Conservation (phyloP, 2,329 filamentous ascomycete species). For the Tolypocladium cylindrosporum region DNA sequence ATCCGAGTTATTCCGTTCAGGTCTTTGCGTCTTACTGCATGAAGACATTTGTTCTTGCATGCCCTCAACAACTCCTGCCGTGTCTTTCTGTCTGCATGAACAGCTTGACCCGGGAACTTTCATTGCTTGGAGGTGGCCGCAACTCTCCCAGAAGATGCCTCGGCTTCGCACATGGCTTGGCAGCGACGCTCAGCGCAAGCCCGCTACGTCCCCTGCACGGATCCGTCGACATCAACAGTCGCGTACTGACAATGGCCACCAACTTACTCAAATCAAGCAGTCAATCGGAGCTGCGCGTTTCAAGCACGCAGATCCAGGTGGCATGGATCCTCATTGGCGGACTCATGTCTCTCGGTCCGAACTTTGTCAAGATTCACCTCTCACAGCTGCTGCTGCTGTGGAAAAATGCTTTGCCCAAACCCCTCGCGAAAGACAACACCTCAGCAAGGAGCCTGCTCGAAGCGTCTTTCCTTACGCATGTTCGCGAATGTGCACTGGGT, state of each 20-base stretch:
- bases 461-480: slow-evolving; percentile 85
- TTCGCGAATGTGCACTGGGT: slow-evolving; percentile 86
- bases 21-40: slow-evolving; percentile 80
- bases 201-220: slow-evolving; percentile 83
- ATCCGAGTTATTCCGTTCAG: slow-evolving; percentile 94
- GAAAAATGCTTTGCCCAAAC: slow-evolving; percentile 95
- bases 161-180: slow-evolving; percentile 84
- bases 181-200: slow-evolving; percentile 83
- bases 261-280: slow-evolving; percentile 86
- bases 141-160: slow-evolving; percentile 77
- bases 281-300: slow-evolving; percentile 80
- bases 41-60: slow-evolving; percentile 79
- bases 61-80: slow-evolving; percentile 81
- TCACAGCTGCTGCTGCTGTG: slow-evolving; percentile 87
- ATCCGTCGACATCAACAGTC: slow-evolving; percentile 89
- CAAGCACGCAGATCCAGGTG: slow-evolving; percentile 91
- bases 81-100: slow-evolving; percentile 96
- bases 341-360: slow-evolving; percentile 90
- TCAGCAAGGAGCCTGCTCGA: slow-evolving; percentile 76
- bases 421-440: slow-evolving; percentile 85
- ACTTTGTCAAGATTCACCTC: slow-evolving; percentile 97
- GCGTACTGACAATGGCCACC: slow-evolving; percentile 83
- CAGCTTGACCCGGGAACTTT: slow-evolving; percentile 78
- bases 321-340: slow-evolving; percentile 97
- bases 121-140: slow-evolving; percentile 61